Base-by-base conservation (phyloP, 371 early-diverging fungal species). In the Neoconidiobolus thromboides region DNA sequence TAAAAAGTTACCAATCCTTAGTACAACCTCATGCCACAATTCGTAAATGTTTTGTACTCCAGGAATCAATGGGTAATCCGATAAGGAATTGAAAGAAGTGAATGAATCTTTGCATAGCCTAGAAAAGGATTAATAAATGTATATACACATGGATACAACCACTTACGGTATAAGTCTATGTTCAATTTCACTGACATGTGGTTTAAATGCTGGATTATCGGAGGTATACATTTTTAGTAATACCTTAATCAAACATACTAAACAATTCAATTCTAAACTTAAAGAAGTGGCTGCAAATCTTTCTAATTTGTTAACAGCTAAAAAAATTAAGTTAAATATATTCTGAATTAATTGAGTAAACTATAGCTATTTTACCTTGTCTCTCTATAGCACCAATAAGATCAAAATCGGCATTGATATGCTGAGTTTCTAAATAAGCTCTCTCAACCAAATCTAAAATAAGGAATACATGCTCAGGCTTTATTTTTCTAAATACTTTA, bases 381-480 rank as follows among this genome's bases (percentile, higher is more conserved):
- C 58, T 10, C n/a, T 58, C 15, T 2, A 58, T 48, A 12, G 48
- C 12, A 40, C 48, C 58, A 37, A 48, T 58, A 37, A 58, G 48
- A 48, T 58, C 58, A 36, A 78, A 79, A 63, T 90, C 80, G 37
- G 67, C 72, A 67, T 96, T 93, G 62, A 93, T 92, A 9, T 74
- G 68, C 50, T 76, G 74, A 1, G 96, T 92, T 72, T 91, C 87
- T 26, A 76, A 73, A 67, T 87, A 89, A 10, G 89, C 87, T 60
- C 76, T 67, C 43, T 88, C 86, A 38, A 96, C 73, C 53, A 89
- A 84, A 62, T 81, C 85, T 63, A 89, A 70, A n/a, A 90, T 63
- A 3, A 67, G 61, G 67, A 85, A 76, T 37, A 86, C 60, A 68
- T 85, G 78, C 12, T 67, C 49, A 1, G 79, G 73, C 40, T 76